Evolutionary conservation across 2,329 filamentous ascomycete species (phyloP).

Genomic region (Ophiostoma tasmaniense): DNA sequence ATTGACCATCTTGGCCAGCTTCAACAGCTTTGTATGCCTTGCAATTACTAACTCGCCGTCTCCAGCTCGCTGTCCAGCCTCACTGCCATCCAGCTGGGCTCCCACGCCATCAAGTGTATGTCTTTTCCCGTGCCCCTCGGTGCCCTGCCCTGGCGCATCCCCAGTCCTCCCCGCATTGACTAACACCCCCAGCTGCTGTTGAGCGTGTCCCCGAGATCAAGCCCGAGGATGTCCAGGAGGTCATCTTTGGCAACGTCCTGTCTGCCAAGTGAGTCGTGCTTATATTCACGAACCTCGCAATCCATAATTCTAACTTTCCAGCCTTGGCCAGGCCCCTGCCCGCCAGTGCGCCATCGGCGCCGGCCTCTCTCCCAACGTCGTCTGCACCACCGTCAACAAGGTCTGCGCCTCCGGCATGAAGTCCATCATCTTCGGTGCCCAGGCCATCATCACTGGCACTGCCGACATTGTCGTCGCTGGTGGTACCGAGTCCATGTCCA

Average conservation of each 20-base stretch:
- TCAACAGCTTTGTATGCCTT: background rate
- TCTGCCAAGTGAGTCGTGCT: constrained; percentile 67
- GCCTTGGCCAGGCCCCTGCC: constrained; percentile 91
- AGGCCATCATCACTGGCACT: constrained; percentile 96
- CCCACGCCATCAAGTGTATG: constrained; percentile 85
- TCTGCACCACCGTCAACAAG: constrained; percentile 96
- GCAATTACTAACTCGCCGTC: constrained; percentile 4
- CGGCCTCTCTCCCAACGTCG: constrained; percentile 69
- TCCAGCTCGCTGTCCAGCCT: constrained; percentile 77
- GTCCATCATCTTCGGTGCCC: constrained; percentile 85
- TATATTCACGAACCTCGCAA: background rate
- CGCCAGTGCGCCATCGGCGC: constrained; percentile 87
- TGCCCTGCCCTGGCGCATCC: background rate
- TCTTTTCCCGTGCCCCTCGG: background rate
- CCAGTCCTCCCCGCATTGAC: background rate
- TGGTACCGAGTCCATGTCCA: constrained; percentile 97
- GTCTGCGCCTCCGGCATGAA: constrained; percentile 95
- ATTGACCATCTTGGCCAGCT: background rate
- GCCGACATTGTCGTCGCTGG: constrained; percentile 88
- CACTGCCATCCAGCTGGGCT: constrained; percentile 76
- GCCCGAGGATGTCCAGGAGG: constrained; percentile 83
- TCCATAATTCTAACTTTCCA: constrained; percentile 33
- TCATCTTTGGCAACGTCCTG: constrained; percentile 97
- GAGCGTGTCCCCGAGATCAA: constrained; percentile 81
- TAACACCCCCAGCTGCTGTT: constrained; percentile 53